phyloP scores from a whole-genome alignment of 495 filamentous ascomycete species.

The Penicillium atrosanguineum region DNA sequence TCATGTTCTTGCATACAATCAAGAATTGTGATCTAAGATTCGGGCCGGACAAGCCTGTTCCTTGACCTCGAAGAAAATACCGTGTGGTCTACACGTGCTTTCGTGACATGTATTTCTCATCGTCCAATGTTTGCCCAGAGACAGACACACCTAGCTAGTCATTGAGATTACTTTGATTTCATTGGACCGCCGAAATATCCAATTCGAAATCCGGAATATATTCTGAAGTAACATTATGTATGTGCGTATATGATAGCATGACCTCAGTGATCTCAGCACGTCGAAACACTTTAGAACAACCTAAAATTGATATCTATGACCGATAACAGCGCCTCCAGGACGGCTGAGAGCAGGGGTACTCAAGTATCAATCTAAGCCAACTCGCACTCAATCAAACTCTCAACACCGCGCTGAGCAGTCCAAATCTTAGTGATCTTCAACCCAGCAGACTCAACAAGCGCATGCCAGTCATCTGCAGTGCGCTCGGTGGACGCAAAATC shows the following conservation, averaged over 20 bases:
- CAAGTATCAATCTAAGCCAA: background rate
- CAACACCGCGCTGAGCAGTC: constrained; percentile 20
- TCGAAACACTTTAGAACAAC: too few species aligned
- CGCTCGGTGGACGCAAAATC: constrained; percentile 32
- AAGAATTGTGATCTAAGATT: constrained; percentile 18
- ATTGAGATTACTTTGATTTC: too few species aligned
- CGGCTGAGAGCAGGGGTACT: too few species aligned
- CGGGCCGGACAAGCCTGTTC: constrained; percentile 19
- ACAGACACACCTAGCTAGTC: background rate
- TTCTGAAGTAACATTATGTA: too few species aligned
- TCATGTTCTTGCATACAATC: constrained; percentile 26
- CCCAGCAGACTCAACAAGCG: constrained; percentile 32
- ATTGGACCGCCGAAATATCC: too few species aligned
- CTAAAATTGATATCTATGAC: background rate
- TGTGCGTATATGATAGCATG: too few species aligned
- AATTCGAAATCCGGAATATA: too few species aligned
- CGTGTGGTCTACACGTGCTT: too few species aligned
- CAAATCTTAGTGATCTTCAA: constrained; percentile 39
- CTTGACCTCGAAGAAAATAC: constrained; percentile 5
- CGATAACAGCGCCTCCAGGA: too few species aligned
- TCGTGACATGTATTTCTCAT: too few species aligned
- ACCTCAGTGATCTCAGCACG: too few species aligned
- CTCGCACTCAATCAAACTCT: constrained; percentile 2
- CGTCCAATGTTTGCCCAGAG: too few species aligned
- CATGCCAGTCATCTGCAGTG: constrained; percentile 33